phyloP scores from a whole-genome alignment of 495 filamentous ascomycete genomes.

The Daldinia loculata region DNA sequence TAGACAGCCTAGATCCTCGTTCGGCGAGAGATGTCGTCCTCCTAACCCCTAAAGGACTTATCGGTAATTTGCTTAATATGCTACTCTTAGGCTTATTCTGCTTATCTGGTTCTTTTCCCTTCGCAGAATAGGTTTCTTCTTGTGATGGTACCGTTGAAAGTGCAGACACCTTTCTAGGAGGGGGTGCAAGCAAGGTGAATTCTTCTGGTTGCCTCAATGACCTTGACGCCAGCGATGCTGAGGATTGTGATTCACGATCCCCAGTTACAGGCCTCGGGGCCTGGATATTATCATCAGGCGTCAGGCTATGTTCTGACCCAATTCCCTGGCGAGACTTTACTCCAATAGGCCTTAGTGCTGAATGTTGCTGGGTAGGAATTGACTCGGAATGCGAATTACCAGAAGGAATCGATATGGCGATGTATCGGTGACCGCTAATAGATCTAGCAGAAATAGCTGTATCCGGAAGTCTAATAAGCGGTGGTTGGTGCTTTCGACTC shows the following conservation, averaged over 20 bases:
- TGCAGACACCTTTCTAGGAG: slow-evolving; percentile 20
- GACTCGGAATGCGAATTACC: not conserved
- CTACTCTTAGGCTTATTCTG: not conserved
- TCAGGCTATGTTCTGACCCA: slow-evolving; percentile 18
- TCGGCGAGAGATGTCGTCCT: not conserved
- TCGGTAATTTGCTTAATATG: not conserved
- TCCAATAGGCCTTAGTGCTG: slow-evolving; percentile 12
- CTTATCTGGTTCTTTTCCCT: slow-evolving; percentile 24
- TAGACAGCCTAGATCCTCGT: not conserved
- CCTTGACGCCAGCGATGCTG: slow-evolving; percentile 22
- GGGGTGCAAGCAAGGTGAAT: slow-evolving; percentile 26
- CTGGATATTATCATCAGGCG: slow-evolving; percentile 24
- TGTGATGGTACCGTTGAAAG: slow-evolving; percentile 32
- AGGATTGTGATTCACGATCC: slow-evolving; percentile 44
- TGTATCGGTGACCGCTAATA: slow-evolving; percentile 54
- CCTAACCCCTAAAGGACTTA: slow-evolving; percentile 23
- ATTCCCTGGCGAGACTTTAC: slow-evolving; percentile 5
- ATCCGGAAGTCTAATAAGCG: slow-evolving; percentile 54
- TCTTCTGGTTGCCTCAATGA: slow-evolving; percentile 5
- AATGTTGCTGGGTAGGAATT: slow-evolving; percentile 14
- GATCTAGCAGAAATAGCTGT: slow-evolving; percentile 55
- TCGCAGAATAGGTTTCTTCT: slow-evolving; percentile 6
- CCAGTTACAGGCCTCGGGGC: slow-evolving; percentile 41
- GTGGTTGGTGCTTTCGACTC: slow-evolving; percentile 27
- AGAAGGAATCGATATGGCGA: slow-evolving; percentile 61